These are phyloP conservation scores for Mycena vulgaris DNA, from an alignment of 768 basidiomycete genomes.

Conservation along the genomic window DNA sequence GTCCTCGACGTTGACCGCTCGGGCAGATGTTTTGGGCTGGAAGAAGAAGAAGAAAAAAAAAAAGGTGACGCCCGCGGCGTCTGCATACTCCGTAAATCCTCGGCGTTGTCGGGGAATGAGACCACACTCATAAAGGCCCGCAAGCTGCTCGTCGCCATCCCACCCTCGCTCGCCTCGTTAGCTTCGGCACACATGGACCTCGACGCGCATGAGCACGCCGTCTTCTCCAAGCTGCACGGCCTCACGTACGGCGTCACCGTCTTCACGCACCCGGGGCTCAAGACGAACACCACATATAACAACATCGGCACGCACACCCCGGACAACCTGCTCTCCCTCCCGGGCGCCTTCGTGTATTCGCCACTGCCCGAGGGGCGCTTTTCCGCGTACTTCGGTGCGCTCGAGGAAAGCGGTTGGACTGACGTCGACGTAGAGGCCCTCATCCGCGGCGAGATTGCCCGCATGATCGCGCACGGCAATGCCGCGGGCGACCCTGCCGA, in stretches of 20 bases:
- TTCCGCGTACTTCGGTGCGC: slow-evolving; percentile 5
- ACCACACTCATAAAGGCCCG: slow-evolving; percentile 14
- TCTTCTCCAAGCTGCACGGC: slow-evolving; percentile 7
- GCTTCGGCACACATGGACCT: slow-evolving; percentile 11
- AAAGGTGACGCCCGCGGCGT: slow-evolving; percentile 1
- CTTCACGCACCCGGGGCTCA: neutral
- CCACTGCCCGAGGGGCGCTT: slow-evolving; percentile 15
- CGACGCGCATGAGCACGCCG: slow-evolving; percentile 12
- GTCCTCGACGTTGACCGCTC: slow-evolving; percentile 16
- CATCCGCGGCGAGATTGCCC: neutral
- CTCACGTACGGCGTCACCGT: slow-evolving; percentile 23
- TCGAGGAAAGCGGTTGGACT: neutral
- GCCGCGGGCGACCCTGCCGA: slow-evolving; percentile 5
- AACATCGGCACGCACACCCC: slow-evolving; percentile 21
- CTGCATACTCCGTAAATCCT: slow-evolving; percentile 9
- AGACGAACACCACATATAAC: neutral
- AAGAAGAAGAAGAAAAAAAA: no score
- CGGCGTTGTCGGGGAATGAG: neutral
- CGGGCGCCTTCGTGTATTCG: neutral
- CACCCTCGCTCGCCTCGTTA: slow-evolving; percentile 14
- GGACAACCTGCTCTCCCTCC: neutral
- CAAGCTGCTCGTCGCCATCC: slow-evolving; percentile 27
- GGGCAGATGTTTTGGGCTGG: slow-evolving; percentile 9
- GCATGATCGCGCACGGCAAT: slow-evolving; percentile 5
- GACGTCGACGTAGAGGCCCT: neutral